Evolutionary conservation across 2,329 filamentous ascomycete genomes (phyloP), one percentile per base, ranked within the genome.

Genomic region (Cordyceps fumosorosea): DNA sequence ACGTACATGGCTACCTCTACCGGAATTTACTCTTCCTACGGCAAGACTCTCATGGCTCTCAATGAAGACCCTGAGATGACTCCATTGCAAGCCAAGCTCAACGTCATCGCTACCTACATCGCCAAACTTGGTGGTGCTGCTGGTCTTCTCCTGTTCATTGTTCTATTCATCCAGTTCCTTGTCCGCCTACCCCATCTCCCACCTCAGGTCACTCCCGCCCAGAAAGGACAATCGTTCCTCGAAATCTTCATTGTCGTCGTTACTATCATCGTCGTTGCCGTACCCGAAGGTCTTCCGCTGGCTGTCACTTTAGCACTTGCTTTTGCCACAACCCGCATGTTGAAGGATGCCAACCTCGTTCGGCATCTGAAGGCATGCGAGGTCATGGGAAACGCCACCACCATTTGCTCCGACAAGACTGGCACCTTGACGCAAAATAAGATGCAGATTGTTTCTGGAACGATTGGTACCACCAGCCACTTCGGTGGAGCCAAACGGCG

Each of bases 151-250:
- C 80, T 96, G 53, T 96, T 97, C 76, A 81, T 93, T 53, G 89
- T 96, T 52, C 81, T 96, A 16, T 85, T 96, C 69, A 93, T 96
- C 76, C 84, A 91, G 69, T 97, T 96, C 71, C 79, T 95, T 11
- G 90, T 87, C 54, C 77, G 84, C 14, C 81, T 96, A 3, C 78
- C 80, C 6, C 71, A 81, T 74, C 60, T 77, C 74, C 65, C 20
- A 24, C 79, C 84, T 63, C 66, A 29, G 70, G 3, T 76, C 1
- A 81, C 81, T 0, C 81, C 91, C 3, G 86, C 90, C 3, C 74
- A 86, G 59, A 96, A 96, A 76, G 92, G 89, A 10, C 90, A 93
- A 69, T 81, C 84, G 58, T 91, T 91, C 68, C 80, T 91, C 67
- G 82, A 88, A 64, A 90, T 91, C 64, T 85, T 92, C 68, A 91